Percentiles rank a stretch among this genome's conserved stretches.
These are phyloP conservation scores for Fusarium illudens DNA, from an alignment of 2,329 filamentous ascomycete species.

Conservation along the genomic window DNA sequence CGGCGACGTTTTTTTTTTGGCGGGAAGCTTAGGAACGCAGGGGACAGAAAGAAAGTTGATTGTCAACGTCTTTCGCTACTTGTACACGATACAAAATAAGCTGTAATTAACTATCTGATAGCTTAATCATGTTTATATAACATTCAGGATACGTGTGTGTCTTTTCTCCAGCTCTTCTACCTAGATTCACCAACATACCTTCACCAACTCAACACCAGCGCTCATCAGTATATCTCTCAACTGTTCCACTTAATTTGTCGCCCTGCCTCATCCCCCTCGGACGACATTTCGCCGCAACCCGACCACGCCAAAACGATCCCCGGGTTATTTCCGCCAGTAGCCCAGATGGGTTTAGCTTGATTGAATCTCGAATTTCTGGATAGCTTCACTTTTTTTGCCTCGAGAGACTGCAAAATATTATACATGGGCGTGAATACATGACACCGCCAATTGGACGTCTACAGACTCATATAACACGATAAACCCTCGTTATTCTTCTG, in stretches of 20 bases:
- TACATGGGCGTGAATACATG: slow-evolving; percentile 17
- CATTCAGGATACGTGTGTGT: no score
- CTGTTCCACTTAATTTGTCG: slow-evolving; percentile 20
- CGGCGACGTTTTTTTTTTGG: slow-evolving; percentile 46
- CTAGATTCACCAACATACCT: neutral
- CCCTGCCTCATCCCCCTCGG: slow-evolving; percentile 19
- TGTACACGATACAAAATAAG: neutral
- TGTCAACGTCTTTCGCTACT: neutral
- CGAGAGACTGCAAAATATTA: slow-evolving; percentile 7
- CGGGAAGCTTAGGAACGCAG: slow-evolving; percentile 26
- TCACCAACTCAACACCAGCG: neutral
- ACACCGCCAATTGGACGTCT: slow-evolving; percentile 7
- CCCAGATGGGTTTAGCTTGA: slow-evolving; percentile 11
- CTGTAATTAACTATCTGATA: neutral
- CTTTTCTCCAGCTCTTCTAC: neutral
- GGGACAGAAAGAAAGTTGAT: slow-evolving; percentile 10
- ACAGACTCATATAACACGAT: neutral
- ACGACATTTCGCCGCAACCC: slow-evolving; percentile 30
- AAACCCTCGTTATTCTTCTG: neutral
- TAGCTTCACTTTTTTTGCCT: slow-evolving; percentile 33
- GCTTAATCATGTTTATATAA: neutral
- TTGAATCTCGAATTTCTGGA: slow-evolving; percentile 29
- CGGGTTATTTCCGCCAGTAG: slow-evolving; percentile 28
- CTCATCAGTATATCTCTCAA: slow-evolving; percentile 18
- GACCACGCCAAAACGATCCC: slow-evolving; percentile 7